Conservation (phyloP, 306 rosid species). For the Alnus rubra region DNA sequence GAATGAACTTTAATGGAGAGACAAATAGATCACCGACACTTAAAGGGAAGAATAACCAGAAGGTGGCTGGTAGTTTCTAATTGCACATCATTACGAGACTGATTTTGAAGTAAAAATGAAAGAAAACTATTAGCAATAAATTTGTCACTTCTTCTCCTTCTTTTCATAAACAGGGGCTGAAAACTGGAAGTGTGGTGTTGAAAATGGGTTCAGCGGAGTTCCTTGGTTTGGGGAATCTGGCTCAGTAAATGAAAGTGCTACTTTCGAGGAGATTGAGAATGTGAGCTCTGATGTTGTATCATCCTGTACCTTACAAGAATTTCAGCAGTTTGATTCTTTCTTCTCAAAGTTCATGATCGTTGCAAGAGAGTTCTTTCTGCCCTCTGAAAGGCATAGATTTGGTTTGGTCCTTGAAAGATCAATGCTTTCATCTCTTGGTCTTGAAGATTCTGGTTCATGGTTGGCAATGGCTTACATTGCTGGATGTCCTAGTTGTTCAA, state of each 20-base stretch:
- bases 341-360: slow-evolving; percentile 59
- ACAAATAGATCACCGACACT: slow-evolving; percentile 34
- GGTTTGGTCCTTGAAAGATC: slow-evolving; percentile 72
- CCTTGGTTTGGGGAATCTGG: slow-evolving; percentile 59
- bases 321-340: slow-evolving; percentile 66
- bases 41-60: slow-evolving; percentile 56
- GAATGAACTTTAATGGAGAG: slow-evolving; percentile 36
- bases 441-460: slow-evolving; percentile 74
- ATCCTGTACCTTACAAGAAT: slow-evolving; percentile 61
- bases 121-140: slow-evolving; percentile 22
- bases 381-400: slow-evolving; percentile 64
- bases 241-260: slow-evolving; percentile 48
- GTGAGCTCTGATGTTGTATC: slow-evolving; percentile 29
- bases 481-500: slow-evolving; percentile 72
- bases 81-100: slow-evolving; percentile 34
- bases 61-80: slow-evolving; percentile 85
- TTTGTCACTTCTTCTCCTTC: slow-evolving; percentile 27
- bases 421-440: slow-evolving; percentile 76
- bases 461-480: slow-evolving; percentile 60
- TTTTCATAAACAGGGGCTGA: slow-evolving; percentile 38
- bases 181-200: slow-evolving; percentile 51
- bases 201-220: slow-evolving; percentile 48
- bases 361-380: slow-evolving; percentile 75
- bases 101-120: slow-evolving; percentile 19
- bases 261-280: slow-evolving; percentile 36